Evolutionary conservation across 1,139 yeast species (phyloP), one percentile per base, ranked within the genome.

Genomic region (Scheffersomyces insectosa): DNA sequence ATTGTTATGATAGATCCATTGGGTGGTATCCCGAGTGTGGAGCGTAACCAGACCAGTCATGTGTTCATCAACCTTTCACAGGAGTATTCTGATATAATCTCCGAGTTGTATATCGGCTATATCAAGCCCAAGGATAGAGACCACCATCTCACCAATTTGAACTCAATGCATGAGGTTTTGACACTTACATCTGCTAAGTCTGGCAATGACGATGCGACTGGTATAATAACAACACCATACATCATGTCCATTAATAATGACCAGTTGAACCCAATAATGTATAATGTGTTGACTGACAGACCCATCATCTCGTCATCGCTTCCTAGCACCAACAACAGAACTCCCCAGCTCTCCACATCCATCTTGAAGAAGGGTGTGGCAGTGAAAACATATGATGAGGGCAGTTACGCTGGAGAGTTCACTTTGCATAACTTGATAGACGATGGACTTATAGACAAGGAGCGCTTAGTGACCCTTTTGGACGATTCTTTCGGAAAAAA

Each of bases 21-120:
- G 11, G 99, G 99, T 1, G 99, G 99, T 0, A 85, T 89, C 9
- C 98, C 98, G 0, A 85, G 95, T 0, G 72, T 83, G 29, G 97
- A 90, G 58, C 72, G 98, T 48, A 78, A 80, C 44, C 83, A 85
- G 42, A 82, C 93, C 3, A 81, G 97, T 20, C 99, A 93, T 65
- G 96, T 93, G 1, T 86, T 85, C 48, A 83, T 93, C 48, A 93
- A 93, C 57, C 66, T 93, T 38, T 78, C 83, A 6, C 98, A 93
- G 62, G 99, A 93, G 57, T 85, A 78, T 54, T 73, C 81, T 1
- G 85, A 78, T 42, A 80, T 91, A 28, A 65, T 72, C 4, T 72
- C 84, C 1, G 96, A 88, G 56, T 63, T 87, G 16, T 70, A 67
- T 44, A 72, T 79, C 46, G 84, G 85, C 1, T 75, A 77, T 47